Evolutionary conservation across 805 yeast species (phyloP), one percentile per base, ranked within the genome.

Genomic region (Myxozyma mucilagina): DNA sequence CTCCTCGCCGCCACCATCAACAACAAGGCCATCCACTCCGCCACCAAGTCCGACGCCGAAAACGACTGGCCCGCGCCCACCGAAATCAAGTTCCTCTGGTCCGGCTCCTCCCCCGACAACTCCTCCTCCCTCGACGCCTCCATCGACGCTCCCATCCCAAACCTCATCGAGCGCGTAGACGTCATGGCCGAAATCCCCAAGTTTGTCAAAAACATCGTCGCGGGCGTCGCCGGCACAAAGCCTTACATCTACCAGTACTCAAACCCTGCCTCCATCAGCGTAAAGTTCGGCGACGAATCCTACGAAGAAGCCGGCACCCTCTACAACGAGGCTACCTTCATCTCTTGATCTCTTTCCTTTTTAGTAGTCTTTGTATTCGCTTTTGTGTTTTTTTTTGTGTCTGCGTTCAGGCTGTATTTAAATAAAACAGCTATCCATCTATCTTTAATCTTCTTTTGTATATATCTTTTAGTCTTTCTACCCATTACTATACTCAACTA

Each of bases 101-200:
- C 75, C 47, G 89, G 88, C 61, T 76, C 80, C 3, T 74, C 80
- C 9, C 73, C 81, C 36, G 82, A 78, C 61, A 83, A 78, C 45
- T 70, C 77, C 49, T 70, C 78, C 55, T 38, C 56, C 9, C 51
- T 68, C 48, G 47, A 60, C 9, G 73, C 72, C 14, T 75, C 71
- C 18, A 64, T 73, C 35, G 72, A 69, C 44, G 97, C 97, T 63
- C 76, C 80, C 24, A 80, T 93, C 67, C 73, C 73, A 16, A 78
- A 80, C 49, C 76, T 89, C 63, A 84, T 90, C 55, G 97, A 90
- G 78, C 85, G 98, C 73, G 92, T 94, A 60, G 99, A 94, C 76
- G 98, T 94, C 61, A 91, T 94, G 97, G 89, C 91, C 54, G 98
- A 94, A 77, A 87, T 94, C 61, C 99, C 99, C 32, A 86, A 84